Conservation (phyloP, 2,329 filamentous ascomycete genomes). For the Aspergillus aculeatus region DNA sequence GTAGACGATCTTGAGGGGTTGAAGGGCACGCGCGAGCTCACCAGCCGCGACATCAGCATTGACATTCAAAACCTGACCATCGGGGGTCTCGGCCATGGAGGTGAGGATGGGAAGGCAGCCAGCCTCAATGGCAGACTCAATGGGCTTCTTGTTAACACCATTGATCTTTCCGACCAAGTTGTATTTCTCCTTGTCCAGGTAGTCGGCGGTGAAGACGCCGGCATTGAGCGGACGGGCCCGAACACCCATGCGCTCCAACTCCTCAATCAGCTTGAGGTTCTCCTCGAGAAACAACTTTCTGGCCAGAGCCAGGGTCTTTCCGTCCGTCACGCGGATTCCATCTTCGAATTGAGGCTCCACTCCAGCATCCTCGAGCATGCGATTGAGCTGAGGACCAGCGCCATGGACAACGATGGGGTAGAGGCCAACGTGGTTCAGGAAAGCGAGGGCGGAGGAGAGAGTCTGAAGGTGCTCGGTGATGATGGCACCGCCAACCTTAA, state of each 20-base stretch:
- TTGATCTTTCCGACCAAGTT: slow-evolving; percentile 95
- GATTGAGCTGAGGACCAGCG: slow-evolving; percentile 91
- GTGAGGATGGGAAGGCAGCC: slow-evolving; percentile 91
- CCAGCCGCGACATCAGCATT: slow-evolving; percentile 96
- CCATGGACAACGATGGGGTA: slow-evolving; percentile 96
- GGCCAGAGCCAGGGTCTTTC: slow-evolving; percentile 87
- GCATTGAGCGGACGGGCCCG: slow-evolving; percentile 83
- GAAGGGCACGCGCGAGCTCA: slow-evolving; percentile 81
- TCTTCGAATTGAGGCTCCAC: slow-evolving; percentile 96
- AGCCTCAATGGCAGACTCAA: slow-evolving; percentile 86
- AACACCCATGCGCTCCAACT: slow-evolving; percentile 85
- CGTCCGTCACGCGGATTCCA: slow-evolving; percentile 92
- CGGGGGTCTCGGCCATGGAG: slow-evolving; percentile 90
- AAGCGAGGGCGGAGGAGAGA: slow-evolving; percentile 82
- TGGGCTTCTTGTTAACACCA: slow-evolving; percentile 82
- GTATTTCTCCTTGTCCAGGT: slow-evolving; percentile 95
- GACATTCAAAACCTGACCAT: slow-evolving; percentile 92
- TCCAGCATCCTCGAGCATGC: slow-evolving; percentile 81
- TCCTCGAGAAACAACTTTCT: slow-evolving; percentile 92
- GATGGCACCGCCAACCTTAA: slow-evolving; percentile 96
- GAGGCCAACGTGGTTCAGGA: slow-evolving; percentile 90
- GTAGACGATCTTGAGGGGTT: slow-evolving; percentile 97
- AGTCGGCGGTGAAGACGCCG: slow-evolving; percentile 89
- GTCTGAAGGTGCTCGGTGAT: slow-evolving; percentile 91
- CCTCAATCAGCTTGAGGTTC: slow-evolving; percentile 88